Evolutionary conservation across 192 early-diverging fungal species (phyloP).

Genomic region (Lunasporangiospora selenospora): DNA sequence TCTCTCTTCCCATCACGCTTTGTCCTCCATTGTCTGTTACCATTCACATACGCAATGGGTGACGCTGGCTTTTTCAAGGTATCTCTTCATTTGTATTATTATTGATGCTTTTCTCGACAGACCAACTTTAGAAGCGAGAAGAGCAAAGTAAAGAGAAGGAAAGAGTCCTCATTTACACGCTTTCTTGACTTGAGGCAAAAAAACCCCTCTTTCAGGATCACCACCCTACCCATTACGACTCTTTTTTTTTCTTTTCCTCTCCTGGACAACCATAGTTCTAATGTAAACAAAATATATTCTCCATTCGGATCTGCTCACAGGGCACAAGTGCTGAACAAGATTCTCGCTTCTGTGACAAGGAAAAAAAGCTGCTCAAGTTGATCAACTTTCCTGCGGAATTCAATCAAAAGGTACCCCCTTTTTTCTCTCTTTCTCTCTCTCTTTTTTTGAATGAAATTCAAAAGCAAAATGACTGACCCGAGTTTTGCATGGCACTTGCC

Average conservation of each 20-base stretch:
- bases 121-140: no score
- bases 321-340: slow-evolving; percentile 84
- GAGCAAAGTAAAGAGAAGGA: neutral
- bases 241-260: no score
- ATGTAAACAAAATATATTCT: neutral
- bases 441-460: neutral
- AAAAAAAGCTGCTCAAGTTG: slow-evolving; percentile 79
- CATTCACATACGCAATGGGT: no score
- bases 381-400: slow-evolving; percentile 85
- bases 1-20: neutral
- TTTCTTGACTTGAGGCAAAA: no score
- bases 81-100: no score
- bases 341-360: slow-evolving; percentile 79
- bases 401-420: slow-evolving; percentile 67
- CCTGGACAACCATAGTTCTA: no score
- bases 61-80: slow-evolving; percentile 56
- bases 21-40: neutral
- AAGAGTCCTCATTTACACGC: no score
- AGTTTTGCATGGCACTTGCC: slow-evolving; percentile 2
- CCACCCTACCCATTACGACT: no score
- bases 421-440: neutral
- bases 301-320: slow-evolving; percentile 25
- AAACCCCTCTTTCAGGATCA: no score
- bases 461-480: no score
- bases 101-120: no score